Evolutionary conservation across 805 yeast genomes (phyloP), one percentile per base, ranked within the genome.

Genomic region (Saccharomycopsis lassenensis): DNA sequence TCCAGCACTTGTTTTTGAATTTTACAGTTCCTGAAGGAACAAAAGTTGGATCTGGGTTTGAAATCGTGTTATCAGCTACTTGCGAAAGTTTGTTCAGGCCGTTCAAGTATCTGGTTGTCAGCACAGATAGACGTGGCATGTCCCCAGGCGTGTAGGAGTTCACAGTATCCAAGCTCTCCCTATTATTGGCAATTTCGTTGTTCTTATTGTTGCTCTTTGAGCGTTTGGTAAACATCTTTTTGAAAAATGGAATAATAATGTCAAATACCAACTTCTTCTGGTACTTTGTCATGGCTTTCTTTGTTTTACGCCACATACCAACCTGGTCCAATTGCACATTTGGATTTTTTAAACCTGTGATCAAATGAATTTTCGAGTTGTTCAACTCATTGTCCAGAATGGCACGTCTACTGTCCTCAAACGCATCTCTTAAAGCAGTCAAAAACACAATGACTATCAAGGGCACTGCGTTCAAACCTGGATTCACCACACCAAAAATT

Each of bases 401-500:
- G 0, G 85, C 76, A 58, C 93, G 67, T 54, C 85, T 63, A 7
- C 83, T 79, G 55, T 82, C 93, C 56, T 82, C 93, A 29, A 82
- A 58, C 1, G 84, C 91, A 57, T 82, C 93, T 48, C 79, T 79
- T 40, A 78, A 62, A 0, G 85, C 87, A 1, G 93, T 82, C 30
- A 82, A 67, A 7, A 63, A 54, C 18, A 82, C 83, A 57, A 82
- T 81, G 29, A 78, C 89, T 55, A 81, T 75, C 52, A 82, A 65
- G 2, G 93, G 93, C 21, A 79, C 89, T 4, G 82, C 76, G 7
- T 81, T 67, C 33, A 82, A 52, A 1, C 74, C 83, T 1, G 93
- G 93, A 40, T 68, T 72, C 2, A 86, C 79, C 21, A 82, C 93
- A 52, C 93, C 93, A 54, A 82, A 82, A 26, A 82, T 76, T 35